Percentiles rank a stretch among this genome's conserved stretches.
Evolutionary conservation across 208 protist species (phyloP).

Genomic region (Herpetomonas tarakana): DNA sequence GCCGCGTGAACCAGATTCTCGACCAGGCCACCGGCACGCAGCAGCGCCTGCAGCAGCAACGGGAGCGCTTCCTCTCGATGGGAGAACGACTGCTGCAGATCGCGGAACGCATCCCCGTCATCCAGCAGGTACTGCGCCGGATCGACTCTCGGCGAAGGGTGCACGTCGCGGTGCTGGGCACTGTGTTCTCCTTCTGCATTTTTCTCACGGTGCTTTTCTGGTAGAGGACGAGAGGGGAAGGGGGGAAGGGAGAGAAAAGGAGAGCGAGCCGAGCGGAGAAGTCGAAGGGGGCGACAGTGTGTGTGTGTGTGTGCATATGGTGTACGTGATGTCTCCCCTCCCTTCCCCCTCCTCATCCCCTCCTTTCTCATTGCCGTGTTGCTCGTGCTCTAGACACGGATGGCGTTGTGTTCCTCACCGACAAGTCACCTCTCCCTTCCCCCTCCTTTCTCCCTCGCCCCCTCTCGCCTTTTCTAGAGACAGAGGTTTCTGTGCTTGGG

Average conservation of each 20-base stretch:
- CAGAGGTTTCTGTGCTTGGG: too few species aligned
- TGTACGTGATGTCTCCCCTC: neutral
- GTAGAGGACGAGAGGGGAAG: constrained; percentile 12
- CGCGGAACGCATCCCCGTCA: constrained; percentile 65
- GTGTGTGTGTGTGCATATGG: constrained; percentile 1
- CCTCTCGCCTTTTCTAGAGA: too few species aligned
- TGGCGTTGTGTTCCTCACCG: too few species aligned
- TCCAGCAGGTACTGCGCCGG: constrained; percentile 61
- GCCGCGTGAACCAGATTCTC: constrained; percentile 55
- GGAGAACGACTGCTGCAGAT: constrained; percentile 54
- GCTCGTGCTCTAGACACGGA: too few species aligned
- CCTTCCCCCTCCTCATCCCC: neutral
- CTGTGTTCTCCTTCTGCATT: constrained; percentile 53
- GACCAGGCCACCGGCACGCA: constrained; percentile 57
- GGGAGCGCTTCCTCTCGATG: constrained; percentile 60
- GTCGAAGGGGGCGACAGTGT: neutral
- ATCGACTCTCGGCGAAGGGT: constrained; percentile 67
- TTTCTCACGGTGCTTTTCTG: constrained; percentile 68
- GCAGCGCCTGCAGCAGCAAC: constrained; percentile 55
- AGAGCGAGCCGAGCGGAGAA: constrained; percentile 8
- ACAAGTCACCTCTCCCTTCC: too few species aligned
- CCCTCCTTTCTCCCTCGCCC: too few species aligned
- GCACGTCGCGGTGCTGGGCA: constrained; percentile 61
- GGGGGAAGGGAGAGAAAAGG: constrained; percentile 11
- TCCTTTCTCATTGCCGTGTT: too few species aligned